Evolutionary conservation across 2,329 filamentous ascomycete genomes (phyloP).

Genomic region (Penicillium sclerotiorum): DNA sequence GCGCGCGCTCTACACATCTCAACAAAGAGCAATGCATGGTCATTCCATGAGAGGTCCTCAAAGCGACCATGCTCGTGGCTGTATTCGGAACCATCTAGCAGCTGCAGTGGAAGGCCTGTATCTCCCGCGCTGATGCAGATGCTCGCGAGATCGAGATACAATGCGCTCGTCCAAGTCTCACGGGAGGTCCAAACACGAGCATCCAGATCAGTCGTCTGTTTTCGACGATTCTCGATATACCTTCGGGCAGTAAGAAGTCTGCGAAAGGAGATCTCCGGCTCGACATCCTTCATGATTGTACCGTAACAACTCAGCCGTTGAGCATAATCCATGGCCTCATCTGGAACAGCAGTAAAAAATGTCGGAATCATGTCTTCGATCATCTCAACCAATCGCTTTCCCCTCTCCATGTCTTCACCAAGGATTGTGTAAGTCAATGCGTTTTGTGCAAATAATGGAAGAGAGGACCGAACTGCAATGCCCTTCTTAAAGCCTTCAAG

Average conservation of each 20-base stretch:
- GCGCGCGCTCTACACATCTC: slow-evolving; percentile 25
- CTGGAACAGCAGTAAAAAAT: slow-evolving; percentile 16
- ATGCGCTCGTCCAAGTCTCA: slow-evolving; percentile 12
- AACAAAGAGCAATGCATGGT: slow-evolving; percentile 28
- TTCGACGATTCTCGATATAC: slow-evolving; percentile 18
- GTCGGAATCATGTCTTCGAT: slow-evolving; percentile 14
- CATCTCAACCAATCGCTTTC: slow-evolving; percentile 12
- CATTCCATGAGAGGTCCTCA: slow-evolving; percentile 19
- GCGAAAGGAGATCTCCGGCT: slow-evolving; percentile 16
- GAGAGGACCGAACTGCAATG: slow-evolving; percentile 8
- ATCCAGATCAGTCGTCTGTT: slow-evolving; percentile 23
- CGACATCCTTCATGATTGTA: slow-evolving; percentile 15
- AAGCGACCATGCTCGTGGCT: slow-evolving; percentile 22
- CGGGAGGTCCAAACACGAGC: slow-evolving; percentile 18
- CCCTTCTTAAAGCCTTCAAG: slow-evolving; percentile 14
- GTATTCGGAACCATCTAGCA: slow-evolving; percentile 10
- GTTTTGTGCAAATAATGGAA: slow-evolving; percentile 16
- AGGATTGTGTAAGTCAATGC: slow-evolving; percentile 18
- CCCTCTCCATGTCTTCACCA: slow-evolving; percentile 17
- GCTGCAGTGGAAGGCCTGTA: background rate
- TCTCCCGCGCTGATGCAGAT: slow-evolving; percentile 13
- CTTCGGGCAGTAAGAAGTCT: slow-evolving; percentile 21
- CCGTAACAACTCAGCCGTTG: slow-evolving; percentile 16
- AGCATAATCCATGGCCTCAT: slow-evolving; percentile 15
- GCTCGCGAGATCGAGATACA: slow-evolving; percentile 22